A percentile compares a stretch with the other conserved stretches of the same genome.
phyloP scores from a whole-genome alignment of 306 rosid species.

The Cucumis melo region DNA sequence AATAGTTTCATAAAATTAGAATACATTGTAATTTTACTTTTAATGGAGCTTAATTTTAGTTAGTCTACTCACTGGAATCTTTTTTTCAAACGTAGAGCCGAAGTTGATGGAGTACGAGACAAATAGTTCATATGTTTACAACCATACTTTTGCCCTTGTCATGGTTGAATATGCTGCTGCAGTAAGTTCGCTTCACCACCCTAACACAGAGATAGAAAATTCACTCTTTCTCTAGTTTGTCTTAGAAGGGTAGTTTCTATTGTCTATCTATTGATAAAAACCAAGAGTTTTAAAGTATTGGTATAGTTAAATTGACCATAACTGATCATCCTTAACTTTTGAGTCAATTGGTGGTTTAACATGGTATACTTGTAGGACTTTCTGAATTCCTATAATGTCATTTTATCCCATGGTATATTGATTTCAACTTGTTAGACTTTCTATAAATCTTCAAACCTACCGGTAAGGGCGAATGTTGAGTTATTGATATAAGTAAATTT shows the following conservation, averaged over 20 bases:
- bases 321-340: too few relatives aligned
- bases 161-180: constrained; percentile 80
- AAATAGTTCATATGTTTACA: constrained; percentile 16
- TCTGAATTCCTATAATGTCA: too few relatives aligned
- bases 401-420: too few relatives aligned
- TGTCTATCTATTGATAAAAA: background rate
- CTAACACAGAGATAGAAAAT: background rate
- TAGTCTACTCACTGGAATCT: background rate
- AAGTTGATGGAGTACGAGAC: background rate
- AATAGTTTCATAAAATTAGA: background rate
- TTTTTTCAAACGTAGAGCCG: background rate
- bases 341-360: too few relatives aligned
- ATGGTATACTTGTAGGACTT: too few relatives aligned
- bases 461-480: too few relatives aligned
- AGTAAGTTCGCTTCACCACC: constrained; percentile 27
- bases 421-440: too few relatives aligned
- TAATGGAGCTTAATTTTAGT: background rate
- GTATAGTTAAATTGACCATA: too few relatives aligned
- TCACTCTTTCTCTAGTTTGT: background rate
- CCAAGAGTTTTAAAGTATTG: background rate
- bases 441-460: too few relatives aligned
- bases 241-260: background rate
- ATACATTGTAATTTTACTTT: background rate
- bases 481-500: too few relatives aligned
- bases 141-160: constrained; percentile 66